These are phyloP conservation scores for Cyberlindnera petersonii DNA, from an alignment of 805 yeast species.

Conservation along the genomic window DNA sequence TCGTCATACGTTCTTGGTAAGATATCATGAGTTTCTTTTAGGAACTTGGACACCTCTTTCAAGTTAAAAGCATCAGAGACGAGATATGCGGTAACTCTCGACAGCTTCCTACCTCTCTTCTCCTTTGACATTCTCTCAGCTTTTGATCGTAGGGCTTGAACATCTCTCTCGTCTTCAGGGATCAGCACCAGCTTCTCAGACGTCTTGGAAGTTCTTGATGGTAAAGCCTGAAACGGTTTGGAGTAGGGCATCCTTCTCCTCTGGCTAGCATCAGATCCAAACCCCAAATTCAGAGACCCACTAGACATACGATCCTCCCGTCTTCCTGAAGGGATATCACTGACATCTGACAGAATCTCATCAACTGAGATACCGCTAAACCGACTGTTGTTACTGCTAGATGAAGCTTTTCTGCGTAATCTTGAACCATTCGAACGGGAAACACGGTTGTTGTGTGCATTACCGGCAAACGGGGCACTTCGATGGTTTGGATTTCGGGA, in stretches of 20 bases:
- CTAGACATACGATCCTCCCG: conserved; percentile 41
- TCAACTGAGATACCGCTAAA: conserved; percentile 81
- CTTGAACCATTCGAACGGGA: conserved; percentile 13
- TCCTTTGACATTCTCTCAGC: conserved; percentile 55
- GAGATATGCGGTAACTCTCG: conserved; percentile 89
- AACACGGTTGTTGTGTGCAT: conserved; percentile 28
- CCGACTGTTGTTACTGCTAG: conserved; percentile 26
- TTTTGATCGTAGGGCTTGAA: conserved; percentile 20
- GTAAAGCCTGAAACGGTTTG: conserved; percentile 51
- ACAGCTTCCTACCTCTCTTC: conserved; percentile 49
- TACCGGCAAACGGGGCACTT: conserved; percentile 77
- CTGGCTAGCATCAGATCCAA: conserved; percentile 9
- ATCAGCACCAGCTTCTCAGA: conserved; percentile 83
- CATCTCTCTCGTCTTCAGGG: conserved; percentile 48
- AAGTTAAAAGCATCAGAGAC: conserved; percentile 81
- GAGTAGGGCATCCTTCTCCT: conserved; percentile 31
- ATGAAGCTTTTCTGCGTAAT: conserved; percentile 23
- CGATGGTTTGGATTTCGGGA: conserved; percentile 57
- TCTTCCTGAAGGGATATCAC: conserved; percentile 81
- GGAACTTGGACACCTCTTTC: conserved; percentile 55
- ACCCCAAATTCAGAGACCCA: conserved; percentile 26
- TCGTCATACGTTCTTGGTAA: conserved; percentile 88
- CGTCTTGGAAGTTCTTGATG: conserved; percentile 77
- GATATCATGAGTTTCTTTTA: conserved; percentile 70
- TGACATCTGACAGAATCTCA: conserved; percentile 66